Evolutionary conservation across 1,284 basidiomycete species (phyloP).

Genomic region (Cutaneotrichosporon cavernicola): DNA sequence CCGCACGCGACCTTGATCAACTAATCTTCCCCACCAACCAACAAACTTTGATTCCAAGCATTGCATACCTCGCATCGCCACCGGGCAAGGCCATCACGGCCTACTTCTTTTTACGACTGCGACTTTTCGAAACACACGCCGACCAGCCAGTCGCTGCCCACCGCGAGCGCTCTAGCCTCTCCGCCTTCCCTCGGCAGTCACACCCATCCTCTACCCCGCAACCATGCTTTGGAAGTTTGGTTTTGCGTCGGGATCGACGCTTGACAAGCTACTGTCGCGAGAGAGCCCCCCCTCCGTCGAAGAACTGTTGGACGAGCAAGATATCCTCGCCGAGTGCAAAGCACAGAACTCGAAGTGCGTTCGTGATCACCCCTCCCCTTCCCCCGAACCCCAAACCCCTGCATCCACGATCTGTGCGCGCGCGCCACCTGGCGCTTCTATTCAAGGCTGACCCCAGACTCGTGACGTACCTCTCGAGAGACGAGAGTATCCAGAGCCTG

Average conservation of each 20-base stretch:
- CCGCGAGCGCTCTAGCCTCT: not conserved
- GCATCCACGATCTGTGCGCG: not conserved
- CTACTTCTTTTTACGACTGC: not conserved
- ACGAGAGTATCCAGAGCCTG: conserved; percentile 47
- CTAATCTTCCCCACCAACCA: not conserved
- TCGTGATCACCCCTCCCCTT: not conserved
- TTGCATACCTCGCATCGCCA: not conserved
- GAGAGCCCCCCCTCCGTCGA: conserved; percentile 63
- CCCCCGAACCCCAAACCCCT: not conserved
- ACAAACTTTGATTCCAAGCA: conserved; percentile 1
- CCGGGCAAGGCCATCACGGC: not conserved
- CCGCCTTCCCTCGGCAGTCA: not conserved
- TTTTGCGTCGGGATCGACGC: conserved; percentile 47
- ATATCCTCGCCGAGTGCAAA: conserved; percentile 93
- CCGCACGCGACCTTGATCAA: not conserved
- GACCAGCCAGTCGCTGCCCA: conserved; percentile 6
- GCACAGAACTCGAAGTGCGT: conserved; percentile 71
- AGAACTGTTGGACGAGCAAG: conserved; percentile 89
- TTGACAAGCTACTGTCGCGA: conserved; percentile 49
- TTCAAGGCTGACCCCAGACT: conserved; percentile 33
- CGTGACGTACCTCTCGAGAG: conserved; percentile 45
- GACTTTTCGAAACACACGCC: not conserved
- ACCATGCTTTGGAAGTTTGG: conserved; percentile 54
- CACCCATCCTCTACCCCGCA: not conserved
- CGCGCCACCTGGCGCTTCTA: not conserved